Percentiles rank a stretch among this genome's conserved stretches.
Evolutionary conservation across 2,329 filamentous ascomycete genomes (phyloP).

Genomic region (Hypoxylon sp.): DNA sequence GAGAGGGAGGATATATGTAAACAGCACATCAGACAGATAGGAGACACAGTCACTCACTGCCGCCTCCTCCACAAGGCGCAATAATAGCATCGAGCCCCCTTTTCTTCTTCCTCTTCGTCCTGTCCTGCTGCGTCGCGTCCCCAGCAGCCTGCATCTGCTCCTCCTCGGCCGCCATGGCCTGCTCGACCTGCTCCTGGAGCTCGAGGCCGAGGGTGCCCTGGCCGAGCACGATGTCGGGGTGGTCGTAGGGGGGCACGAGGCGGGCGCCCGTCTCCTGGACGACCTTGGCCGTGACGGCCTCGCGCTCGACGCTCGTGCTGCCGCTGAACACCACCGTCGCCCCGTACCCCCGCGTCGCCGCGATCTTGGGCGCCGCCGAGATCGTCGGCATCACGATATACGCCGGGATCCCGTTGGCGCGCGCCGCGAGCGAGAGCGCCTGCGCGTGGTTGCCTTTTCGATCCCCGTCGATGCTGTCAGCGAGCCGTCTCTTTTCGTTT

Average conservation of each 20-base stretch:
- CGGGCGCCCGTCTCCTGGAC: conserved; percentile 76
- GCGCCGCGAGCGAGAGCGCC: conserved; percentile 85
- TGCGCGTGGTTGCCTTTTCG: conserved; percentile 87
- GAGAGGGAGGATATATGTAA: neutral
- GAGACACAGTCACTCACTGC: conserved; percentile 54
- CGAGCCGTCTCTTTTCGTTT: too few species aligned
- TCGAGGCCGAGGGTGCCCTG: conserved; percentile 92
- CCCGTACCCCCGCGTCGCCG: conserved; percentile 80
- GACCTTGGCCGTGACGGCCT: conserved; percentile 76
- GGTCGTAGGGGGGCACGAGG: conserved; percentile 89
- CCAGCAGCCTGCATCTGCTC: conserved; percentile 24
- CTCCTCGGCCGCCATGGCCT: conserved; percentile 55
- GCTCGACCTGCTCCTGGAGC: conserved; percentile 76
- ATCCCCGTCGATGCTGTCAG: too few species aligned
- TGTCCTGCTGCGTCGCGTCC: too few species aligned
- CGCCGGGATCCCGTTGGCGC: conserved; percentile 74
- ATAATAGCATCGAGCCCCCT: conserved; percentile 73
- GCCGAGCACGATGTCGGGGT: conserved; percentile 89
- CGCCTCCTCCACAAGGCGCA: conserved; percentile 85
- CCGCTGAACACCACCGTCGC: conserved; percentile 83
- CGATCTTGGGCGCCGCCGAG: conserved; percentile 84
- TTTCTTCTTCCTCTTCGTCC: conserved; percentile 23
- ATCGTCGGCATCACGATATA: conserved; percentile 95
- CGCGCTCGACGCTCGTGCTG: conserved; percentile 79
- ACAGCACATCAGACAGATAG: neutral